Conservation (phyloP, 192 early-diverging fungal genomes). For the Lunasporangiospora selenospora region DNA sequence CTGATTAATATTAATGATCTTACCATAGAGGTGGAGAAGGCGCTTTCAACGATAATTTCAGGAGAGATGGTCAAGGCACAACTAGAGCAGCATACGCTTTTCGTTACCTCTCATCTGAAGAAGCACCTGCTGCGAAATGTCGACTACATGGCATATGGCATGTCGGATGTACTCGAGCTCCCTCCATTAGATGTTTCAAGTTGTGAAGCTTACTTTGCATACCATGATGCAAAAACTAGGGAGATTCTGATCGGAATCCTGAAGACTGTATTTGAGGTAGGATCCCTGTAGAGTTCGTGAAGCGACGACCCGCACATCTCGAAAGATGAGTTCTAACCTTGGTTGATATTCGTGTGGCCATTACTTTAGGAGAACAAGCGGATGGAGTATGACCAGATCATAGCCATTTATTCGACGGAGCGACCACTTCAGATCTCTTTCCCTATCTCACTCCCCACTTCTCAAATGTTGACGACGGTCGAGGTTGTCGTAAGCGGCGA, state of each 20-base stretch:
- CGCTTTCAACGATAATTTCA: conserved; percentile 48
- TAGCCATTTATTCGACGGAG: conserved; percentile 7
- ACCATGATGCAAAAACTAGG: conserved; percentile 58
- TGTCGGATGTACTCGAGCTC: conserved; percentile 61
- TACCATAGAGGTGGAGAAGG: conserved; percentile 56
- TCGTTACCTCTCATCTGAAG: conserved; percentile 52
- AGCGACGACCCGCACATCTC: no score
- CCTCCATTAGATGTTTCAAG: conserved; percentile 56
- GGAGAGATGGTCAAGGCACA: conserved; percentile 48
- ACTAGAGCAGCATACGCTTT: conserved; percentile 55
- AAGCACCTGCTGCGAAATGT: conserved; percentile 56
- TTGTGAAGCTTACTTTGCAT: conserved; percentile 54
- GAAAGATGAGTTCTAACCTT: no score
- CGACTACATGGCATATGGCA: conserved; percentile 66
- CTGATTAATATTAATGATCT: background rate
- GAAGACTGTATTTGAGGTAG: conserved; percentile 62
- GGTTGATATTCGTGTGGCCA: no score
- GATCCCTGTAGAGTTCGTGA: no score
- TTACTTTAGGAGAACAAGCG: conserved; percentile 47
- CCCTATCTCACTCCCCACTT: conserved; percentile 22
- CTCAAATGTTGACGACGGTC: conserved; percentile 59
- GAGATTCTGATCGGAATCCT: conserved; percentile 56
- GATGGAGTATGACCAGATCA: conserved; percentile 52
- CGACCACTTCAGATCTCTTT: conserved; percentile 27
- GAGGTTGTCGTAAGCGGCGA: conserved; percentile 52